These are phyloP conservation scores for Trametes cingulata DNA, from an alignment of 768 basidiomycete genomes.

Conservation along the genomic window DNA sequence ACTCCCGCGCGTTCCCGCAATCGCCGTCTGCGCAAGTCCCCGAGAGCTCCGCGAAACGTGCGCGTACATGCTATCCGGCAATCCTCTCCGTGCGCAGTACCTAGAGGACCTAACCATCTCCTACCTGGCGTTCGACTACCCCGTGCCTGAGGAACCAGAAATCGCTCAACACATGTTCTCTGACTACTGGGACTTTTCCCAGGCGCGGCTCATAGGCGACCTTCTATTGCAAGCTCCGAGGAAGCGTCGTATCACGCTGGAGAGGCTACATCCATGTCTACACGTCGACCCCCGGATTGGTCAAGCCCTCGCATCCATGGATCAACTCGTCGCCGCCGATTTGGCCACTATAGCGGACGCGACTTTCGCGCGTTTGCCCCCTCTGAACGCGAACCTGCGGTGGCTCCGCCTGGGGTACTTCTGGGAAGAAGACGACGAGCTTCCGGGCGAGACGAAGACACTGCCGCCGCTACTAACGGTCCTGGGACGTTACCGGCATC, in stretches of 20 bases:
- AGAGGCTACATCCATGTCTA: conserved; percentile 1
- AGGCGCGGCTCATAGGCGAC: not conserved
- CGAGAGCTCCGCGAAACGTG: not conserved
- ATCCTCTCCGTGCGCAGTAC: not conserved
- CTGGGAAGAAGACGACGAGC: conserved; percentile 2
- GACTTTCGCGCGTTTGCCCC: not conserved
- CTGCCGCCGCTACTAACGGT: not conserved
- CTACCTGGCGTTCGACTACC: not conserved
- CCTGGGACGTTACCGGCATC: not conserved
- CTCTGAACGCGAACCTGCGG: not conserved
- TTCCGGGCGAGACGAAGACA: conserved; percentile 4
- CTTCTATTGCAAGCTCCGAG: not conserved
- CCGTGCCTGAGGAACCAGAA: not conserved
- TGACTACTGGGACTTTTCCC: conserved; percentile 3
- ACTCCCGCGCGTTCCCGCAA: not conserved
- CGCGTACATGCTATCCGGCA: not conserved
- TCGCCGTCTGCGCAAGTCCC: not conserved
- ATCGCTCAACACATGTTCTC: not conserved
- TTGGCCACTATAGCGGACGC: conserved; percentile 5
- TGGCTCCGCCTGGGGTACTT: not conserved
- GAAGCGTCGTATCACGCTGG: not conserved
- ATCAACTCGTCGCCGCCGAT: not conserved
- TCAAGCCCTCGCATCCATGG: not conserved
- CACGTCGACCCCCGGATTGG: conserved; percentile 2
- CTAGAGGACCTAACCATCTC: conserved; percentile 2